Conservation (phyloP, 176 grass and related monocot genomes). For the Phoenix roebelenii region DNA sequence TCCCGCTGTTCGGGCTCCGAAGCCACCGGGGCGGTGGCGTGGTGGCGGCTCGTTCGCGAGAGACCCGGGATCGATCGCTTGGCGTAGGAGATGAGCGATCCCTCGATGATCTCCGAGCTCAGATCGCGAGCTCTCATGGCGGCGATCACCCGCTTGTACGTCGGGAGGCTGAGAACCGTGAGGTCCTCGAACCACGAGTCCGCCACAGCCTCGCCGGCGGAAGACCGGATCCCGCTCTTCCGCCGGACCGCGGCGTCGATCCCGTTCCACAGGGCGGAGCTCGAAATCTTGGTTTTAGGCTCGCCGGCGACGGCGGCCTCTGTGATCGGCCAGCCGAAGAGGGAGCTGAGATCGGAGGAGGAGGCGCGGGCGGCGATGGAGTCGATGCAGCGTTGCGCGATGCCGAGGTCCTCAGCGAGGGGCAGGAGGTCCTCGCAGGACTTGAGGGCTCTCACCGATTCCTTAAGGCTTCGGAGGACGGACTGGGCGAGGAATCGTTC, state of each 20-base stretch:
- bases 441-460: slow-evolving; percentile 65
- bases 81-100: slow-evolving; percentile 74
- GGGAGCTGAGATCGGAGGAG: slow-evolving; percentile 50
- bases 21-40: not conserved
- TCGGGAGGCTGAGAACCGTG: slow-evolving; percentile 46
- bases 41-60: slow-evolving; percentile 52
- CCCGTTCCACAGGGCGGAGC: slow-evolving; percentile 6
- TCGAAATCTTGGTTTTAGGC: too few species aligned
- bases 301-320: slow-evolving; percentile 27
- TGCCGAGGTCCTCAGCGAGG: slow-evolving; percentile 56
- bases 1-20: slow-evolving; percentile 65
- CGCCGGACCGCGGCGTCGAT: not conserved
- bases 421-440: slow-evolving; percentile 73
- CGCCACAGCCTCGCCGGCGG: not conserved
- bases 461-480: slow-evolving; percentile 55
- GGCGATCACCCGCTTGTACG: slow-evolving; percentile 64
- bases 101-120: slow-evolving; percentile 63
- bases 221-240: slow-evolving; percentile 10
- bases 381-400: slow-evolving; percentile 66
- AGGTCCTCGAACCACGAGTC: slow-evolving; percentile 82
- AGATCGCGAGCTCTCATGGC: slow-evolving; percentile 68
- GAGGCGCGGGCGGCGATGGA: slow-evolving; percentile 56
- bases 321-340: slow-evolving; percentile 78
- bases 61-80: slow-evolving; percentile 83
- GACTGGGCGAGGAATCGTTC: slow-evolving; percentile 60